These are phyloP conservation scores for Chaetomium fimeti DNA, from an alignment of 495 filamentous ascomycete genomes.

Conservation along the genomic window DNA sequence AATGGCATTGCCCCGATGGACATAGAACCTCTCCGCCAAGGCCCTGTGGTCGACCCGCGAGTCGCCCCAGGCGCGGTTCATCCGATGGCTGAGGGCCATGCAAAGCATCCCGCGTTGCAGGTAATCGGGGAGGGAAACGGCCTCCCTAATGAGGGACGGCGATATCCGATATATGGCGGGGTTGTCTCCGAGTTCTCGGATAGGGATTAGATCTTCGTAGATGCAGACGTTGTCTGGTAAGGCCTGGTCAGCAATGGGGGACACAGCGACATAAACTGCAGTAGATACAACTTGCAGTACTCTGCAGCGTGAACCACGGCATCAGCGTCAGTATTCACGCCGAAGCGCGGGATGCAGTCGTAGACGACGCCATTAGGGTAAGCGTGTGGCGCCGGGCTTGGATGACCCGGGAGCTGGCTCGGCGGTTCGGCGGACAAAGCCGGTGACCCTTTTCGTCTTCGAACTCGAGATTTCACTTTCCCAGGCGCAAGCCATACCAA, in stretches of 20 bases:
- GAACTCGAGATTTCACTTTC: background rate
- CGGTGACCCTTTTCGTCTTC: background rate
- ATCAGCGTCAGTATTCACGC: background rate
- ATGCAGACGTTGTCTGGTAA: constrained; percentile 37
- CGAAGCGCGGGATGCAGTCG: background rate
- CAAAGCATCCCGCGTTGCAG: constrained; percentile 35
- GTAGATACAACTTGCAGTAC: constrained; percentile 2
- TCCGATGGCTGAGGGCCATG: constrained; percentile 38
- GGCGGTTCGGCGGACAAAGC: background rate
- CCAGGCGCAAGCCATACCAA: constrained; percentile 7
- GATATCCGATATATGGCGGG: constrained; percentile 34
- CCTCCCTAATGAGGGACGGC: constrained; percentile 24
- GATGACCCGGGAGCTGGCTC: background rate
- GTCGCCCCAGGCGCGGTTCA: constrained; percentile 30
- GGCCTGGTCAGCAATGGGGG: background rate
- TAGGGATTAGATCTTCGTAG: constrained; percentile 29
- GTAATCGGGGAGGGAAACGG: constrained; percentile 26
- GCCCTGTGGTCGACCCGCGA: constrained; percentile 6
- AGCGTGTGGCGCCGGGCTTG: background rate
- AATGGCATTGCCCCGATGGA: constrained; percentile 36
- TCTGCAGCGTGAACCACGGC: constrained; percentile 8
- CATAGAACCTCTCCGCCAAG: constrained; percentile 33
- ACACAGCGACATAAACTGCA: background rate
- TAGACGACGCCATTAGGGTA: background rate
- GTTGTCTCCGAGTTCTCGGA: constrained; percentile 32